Conservation (phyloP, 2,329 filamentous ascomycete species). For the Zymoseptoria brevis region DNA sequence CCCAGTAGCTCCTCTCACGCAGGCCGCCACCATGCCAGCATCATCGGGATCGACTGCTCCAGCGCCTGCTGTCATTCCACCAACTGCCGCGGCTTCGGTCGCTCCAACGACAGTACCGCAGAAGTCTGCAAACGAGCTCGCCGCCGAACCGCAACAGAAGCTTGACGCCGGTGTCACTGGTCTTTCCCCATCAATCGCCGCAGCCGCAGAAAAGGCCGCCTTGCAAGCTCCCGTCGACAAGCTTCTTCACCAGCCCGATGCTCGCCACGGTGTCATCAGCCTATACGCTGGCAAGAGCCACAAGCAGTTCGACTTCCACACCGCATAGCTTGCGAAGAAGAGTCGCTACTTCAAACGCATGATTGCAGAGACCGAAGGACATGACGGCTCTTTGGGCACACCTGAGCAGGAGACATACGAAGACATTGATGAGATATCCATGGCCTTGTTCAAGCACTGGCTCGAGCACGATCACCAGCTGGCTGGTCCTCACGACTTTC, state of each 20-base stretch:
- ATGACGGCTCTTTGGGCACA: slow-evolving; percentile 2
- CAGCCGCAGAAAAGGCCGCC: slow-evolving; percentile 4
- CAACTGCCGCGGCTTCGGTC: no score
- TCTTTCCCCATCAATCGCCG: neutral
- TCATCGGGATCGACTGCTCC: neutral
- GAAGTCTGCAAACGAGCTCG: neutral
- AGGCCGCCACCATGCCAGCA: neutral
- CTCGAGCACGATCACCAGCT: slow-evolving; percentile 22
- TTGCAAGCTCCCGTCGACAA: slow-evolving; percentile 3
- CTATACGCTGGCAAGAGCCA: slow-evolving; percentile 22
- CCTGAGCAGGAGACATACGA: slow-evolving; percentile 21
- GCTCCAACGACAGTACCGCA: neutral
- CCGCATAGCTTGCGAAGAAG: slow-evolving; percentile 17
- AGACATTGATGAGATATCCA: slow-evolving; percentile 25
- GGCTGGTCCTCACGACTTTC: slow-evolving; percentile 28
- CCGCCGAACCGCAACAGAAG: neutral
- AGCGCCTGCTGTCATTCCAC: neutral
- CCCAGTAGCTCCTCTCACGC: neutral
- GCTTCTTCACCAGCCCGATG: slow-evolving; percentile 1
- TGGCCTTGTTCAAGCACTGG: slow-evolving; percentile 28
- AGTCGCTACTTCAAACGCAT: slow-evolving; percentile 25
- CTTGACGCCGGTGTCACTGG: neutral
- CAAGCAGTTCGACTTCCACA: slow-evolving; percentile 23
- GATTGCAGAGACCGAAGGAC: slow-evolving; percentile 11
- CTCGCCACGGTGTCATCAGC: slow-evolving; percentile 3